A percentile compares a stretch with the other conserved stretches of the same genome.
phyloP scores from a whole-genome alignment of 1,284 basidiomycete species.

The Pulveroboletus sp. region DNA sequence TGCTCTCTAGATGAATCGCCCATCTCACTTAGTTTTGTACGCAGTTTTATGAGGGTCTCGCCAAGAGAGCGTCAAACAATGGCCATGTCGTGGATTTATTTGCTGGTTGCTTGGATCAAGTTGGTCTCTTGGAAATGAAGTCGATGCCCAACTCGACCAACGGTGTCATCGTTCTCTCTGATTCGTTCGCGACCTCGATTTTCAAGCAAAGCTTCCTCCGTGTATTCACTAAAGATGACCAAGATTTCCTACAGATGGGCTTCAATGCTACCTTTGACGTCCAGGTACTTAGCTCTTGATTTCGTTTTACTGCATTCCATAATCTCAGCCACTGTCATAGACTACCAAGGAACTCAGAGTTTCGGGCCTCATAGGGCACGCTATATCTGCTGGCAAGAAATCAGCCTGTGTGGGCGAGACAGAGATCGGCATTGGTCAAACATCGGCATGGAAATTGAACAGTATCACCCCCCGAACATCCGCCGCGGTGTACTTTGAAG shows the following conservation, averaged over 20 bases:
- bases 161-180: constrained; percentile 93
- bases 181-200: constrained; percentile 97
- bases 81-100: constrained; percentile 96
- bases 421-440: constrained; percentile 98
- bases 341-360: constrained; percentile 99
- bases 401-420: constrained; percentile 97
- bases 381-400: constrained; percentile 96
- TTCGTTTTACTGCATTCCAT: background rate
- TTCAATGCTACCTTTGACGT: constrained; percentile 99
- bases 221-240: constrained; percentile 91
- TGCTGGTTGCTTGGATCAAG: constrained; percentile 97
- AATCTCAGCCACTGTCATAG: constrained; percentile 42
- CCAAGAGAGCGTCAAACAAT: constrained; percentile 92
- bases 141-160: constrained; percentile 94
- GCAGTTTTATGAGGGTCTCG: constrained; percentile 94
- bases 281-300: constrained; percentile 55
- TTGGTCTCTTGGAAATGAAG: constrained; percentile 98
- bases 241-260: constrained; percentile 94
- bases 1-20: background rate
- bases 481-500: constrained; percentile 96
- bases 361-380: constrained; percentile 96
- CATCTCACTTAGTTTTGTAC: constrained; percentile 6
- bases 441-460: constrained; percentile 99
- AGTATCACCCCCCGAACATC: constrained; percentile 87
- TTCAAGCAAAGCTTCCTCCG: constrained; percentile 99